These are phyloP conservation scores for Fraxinus nigra DNA, from an alignment of 305 asterid species.

Conservation along the genomic window DNA sequence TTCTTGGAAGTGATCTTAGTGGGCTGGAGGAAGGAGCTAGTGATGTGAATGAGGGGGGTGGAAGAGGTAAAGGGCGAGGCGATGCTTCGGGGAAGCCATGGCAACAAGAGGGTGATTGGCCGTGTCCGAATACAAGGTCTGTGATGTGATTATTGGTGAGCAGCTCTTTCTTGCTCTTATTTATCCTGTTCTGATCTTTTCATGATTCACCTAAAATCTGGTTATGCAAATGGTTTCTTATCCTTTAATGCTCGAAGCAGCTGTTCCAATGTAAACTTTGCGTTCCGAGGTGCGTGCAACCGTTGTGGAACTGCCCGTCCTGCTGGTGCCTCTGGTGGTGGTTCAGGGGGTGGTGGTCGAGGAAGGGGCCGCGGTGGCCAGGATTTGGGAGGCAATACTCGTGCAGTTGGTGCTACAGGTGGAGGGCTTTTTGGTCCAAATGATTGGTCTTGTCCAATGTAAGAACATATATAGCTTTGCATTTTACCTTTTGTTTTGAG, in stretches of 20 bases:
- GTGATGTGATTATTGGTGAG: constrained; percentile 99
- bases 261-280: constrained; percentile 95
- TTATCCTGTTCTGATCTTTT: not conserved
- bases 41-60: constrained; percentile 59
- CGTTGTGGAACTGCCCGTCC: constrained; percentile 98
- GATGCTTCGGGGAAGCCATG: constrained; percentile 75
- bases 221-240: constrained; percentile 23
- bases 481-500: not conserved
- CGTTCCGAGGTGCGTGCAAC: constrained; percentile 97
- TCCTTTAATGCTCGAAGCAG: constrained; percentile 47
- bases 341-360: constrained; percentile 76
- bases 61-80: constrained; percentile 86
- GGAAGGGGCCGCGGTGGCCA: constrained; percentile 79
- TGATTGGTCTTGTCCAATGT: constrained; percentile 99
- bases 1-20: constrained; percentile 34
- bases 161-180: constrained; percentile 69
- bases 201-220: constrained; percentile 8
- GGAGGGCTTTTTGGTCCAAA: constrained; percentile 96
- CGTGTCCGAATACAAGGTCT: constrained; percentile 98
- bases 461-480: constrained; percentile 28
- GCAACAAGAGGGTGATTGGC: constrained; percentile 99
- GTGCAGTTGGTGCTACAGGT: constrained; percentile 64
- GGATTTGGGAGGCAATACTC: constrained; percentile 62
- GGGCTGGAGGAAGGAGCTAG: constrained; percentile 53
- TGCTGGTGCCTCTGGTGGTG: constrained; percentile 75